Conservation (phyloP, 1,284 basidiomycete genomes). For the Coniophora puteana region DNA sequence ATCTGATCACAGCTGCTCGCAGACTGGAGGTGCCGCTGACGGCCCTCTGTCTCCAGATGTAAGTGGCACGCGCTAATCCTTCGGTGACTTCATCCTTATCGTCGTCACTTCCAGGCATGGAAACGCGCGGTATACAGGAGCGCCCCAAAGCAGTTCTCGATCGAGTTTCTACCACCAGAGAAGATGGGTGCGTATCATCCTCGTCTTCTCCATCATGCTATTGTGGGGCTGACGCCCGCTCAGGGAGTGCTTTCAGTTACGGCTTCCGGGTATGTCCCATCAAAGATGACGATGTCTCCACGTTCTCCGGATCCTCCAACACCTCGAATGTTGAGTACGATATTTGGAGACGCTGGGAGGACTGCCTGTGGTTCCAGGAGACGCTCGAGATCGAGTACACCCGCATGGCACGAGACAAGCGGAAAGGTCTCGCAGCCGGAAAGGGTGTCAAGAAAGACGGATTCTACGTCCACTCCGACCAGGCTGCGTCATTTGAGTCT, state of each 20-base stretch:
- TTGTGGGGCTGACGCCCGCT: conserved; percentile 1
- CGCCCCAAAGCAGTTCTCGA: conserved; percentile 56
- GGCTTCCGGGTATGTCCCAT: conserved; percentile 60
- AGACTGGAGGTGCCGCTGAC: conserved; percentile 10
- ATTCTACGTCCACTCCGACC: conserved; percentile 60
- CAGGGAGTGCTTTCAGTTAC: conserved; percentile 54
- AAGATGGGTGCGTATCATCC: conserved; percentile 50
- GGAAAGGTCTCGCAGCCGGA: conserved; percentile 56
- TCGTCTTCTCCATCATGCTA: conserved; percentile 2
- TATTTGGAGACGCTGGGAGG: conserved; percentile 76
- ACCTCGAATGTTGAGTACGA: conserved; percentile 52
- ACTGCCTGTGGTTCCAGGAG: conserved; percentile 73
- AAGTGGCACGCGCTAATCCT: conserved; percentile 4
- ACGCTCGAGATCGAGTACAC: conserved; percentile 61
- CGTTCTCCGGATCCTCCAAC: conserved; percentile 17
- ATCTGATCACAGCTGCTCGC: neutral
- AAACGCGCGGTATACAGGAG: conserved; percentile 58
- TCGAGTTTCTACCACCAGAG: conserved; percentile 51
- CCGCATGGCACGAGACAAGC: conserved; percentile 59
- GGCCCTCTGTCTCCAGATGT: conserved; percentile 22
- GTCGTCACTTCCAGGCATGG: conserved; percentile 30
- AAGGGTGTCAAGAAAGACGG: conserved; percentile 75
- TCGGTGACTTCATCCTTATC: neutral
- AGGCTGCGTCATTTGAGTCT: conserved; percentile 77
- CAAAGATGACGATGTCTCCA: conserved; percentile 35